Evolutionary conservation across 2,329 filamentous ascomycete genomes (phyloP).

Genomic region (Lojkania enalia): DNA sequence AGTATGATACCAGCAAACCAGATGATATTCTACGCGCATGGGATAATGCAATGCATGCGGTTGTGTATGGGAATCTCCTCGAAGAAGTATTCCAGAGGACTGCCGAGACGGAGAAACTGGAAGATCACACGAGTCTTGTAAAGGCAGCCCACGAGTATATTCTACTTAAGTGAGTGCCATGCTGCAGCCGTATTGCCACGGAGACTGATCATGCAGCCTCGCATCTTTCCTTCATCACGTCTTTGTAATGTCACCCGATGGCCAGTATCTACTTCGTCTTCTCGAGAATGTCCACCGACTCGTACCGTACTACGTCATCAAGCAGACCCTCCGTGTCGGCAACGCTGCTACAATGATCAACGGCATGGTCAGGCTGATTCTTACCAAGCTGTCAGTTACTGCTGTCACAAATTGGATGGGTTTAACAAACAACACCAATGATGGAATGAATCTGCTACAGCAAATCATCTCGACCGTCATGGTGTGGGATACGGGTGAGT

Average conservation of each 20-base stretch:
- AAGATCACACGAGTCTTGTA: slow-evolving; percentile 64
- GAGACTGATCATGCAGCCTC: too few species aligned
- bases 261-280: slow-evolving; percentile 72
- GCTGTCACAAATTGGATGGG: slow-evolving; percentile 80
- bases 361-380: slow-evolving; percentile 70
- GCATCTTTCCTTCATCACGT: slow-evolving; percentile 75
- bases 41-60: slow-evolving; percentile 66
- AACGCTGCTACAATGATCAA: slow-evolving; percentile 83
- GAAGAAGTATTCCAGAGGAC: slow-evolving; percentile 67
- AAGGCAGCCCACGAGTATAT: slow-evolving; percentile 68
- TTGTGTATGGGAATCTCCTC: slow-evolving; percentile 70
- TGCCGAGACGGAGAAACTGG: slow-evolving; percentile 63
- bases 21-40: slow-evolving; percentile 66
- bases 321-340: slow-evolving; percentile 73
- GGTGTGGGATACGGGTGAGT: slow-evolving; percentile 72
- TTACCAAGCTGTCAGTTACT: slow-evolving; percentile 77
- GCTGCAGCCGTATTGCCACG: too few species aligned
- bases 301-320: slow-evolving; percentile 71
- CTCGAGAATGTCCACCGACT: slow-evolving; percentile 71
- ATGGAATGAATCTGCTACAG: slow-evolving; percentile 81
- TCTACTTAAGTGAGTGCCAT: slow-evolving; percentile 68
- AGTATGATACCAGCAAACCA: slow-evolving; percentile 63
- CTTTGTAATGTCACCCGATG: slow-evolving; percentile 73
- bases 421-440: slow-evolving; percentile 68
- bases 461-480: slow-evolving; percentile 74